Conservation (phyloP, 148 eudicot genomes). For the Persicaria tinctoria region DNA sequence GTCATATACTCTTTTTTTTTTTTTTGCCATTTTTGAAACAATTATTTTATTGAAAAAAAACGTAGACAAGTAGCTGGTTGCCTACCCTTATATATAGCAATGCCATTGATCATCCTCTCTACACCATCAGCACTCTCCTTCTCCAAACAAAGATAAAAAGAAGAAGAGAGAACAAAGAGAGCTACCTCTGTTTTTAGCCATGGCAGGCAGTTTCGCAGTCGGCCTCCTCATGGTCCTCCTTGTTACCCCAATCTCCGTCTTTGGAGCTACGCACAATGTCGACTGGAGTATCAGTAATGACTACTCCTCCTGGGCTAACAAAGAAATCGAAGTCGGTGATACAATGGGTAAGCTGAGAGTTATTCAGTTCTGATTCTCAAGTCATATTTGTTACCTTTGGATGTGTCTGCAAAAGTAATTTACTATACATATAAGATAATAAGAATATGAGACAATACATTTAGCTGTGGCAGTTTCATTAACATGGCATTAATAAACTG, state of each 20-base stretch:
- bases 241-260: background rate
- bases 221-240: slow-evolving; percentile 4
- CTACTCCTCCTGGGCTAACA: slow-evolving; percentile 11
- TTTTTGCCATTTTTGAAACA: background rate
- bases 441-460: background rate
- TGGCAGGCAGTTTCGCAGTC: background rate
- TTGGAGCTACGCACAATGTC: slow-evolving; percentile 8
- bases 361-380: background rate
- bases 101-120: background rate
- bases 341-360: background rate
- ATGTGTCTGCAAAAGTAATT: background rate
- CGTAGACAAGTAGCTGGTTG: slow-evolving; percentile 4
- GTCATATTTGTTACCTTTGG: background rate
- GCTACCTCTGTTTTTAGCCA: background rate
- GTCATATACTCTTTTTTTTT: background rate
- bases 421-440: background rate
- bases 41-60: background rate
- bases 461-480: background rate
- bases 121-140: background rate
- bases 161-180: background rate
- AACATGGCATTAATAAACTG: background rate
- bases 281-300: background rate
- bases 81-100: slow-evolving; percentile 6
- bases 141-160: background rate
- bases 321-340: background rate